Conservation (phyloP, 208 protist species). For the Acanthamoeba castellanii region DNA sequence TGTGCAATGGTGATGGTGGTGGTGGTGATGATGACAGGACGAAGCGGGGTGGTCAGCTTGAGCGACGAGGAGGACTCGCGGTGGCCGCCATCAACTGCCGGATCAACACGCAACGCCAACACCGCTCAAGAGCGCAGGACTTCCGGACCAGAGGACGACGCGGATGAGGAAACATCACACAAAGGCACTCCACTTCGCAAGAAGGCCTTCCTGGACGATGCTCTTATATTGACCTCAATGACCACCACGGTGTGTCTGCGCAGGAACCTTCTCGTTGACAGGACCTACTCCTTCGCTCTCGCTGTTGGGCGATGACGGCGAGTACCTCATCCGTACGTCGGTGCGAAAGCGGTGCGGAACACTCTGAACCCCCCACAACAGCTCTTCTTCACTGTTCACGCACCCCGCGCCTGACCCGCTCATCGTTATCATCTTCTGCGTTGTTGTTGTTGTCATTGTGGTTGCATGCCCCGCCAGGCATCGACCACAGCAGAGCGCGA, state of each 20-base stretch:
- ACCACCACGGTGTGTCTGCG: background rate
- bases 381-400: background rate
- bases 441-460: background rate
- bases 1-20: background rate
- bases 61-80: slow-evolving; percentile 14
- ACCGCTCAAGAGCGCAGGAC: background rate
- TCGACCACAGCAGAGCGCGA: background rate
- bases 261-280: slow-evolving; percentile 54
- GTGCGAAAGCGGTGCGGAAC: background rate
- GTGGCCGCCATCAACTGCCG: background rate
- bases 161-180: background rate
- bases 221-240: too few relatives aligned
- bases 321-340: background rate
- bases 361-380: background rate
- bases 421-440: background rate
- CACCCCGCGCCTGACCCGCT: background rate
- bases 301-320: background rate
- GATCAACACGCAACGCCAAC: background rate
- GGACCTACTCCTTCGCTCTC: slow-evolving; percentile 55
- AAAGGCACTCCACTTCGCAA: background rate
- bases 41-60: background rate
- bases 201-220: too few relatives aligned
- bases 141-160: background rate
- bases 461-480: background rate
- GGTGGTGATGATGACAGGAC: background rate